Base-by-base conservation (phyloP, 2,329 filamentous ascomycete species). In the Pseudogymnoascus sp. region DNA sequence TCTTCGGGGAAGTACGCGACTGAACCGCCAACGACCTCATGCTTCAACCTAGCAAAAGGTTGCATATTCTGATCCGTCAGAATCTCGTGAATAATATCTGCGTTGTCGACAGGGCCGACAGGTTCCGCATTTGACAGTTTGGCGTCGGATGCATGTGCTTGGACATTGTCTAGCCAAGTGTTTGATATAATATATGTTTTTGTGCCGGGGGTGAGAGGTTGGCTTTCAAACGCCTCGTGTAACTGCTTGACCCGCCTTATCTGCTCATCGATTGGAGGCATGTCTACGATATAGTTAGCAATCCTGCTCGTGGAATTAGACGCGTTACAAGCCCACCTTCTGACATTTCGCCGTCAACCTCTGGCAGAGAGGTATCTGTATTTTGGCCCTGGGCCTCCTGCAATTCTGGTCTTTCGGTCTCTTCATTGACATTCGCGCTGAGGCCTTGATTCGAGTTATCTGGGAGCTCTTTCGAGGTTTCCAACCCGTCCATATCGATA, bases 31-130 rank as follows among this genome's bases (percentile, higher is more conserved):
- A 85, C 79, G 48, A 85, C 74, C 13, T 86, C 89, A 1, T 82
- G 82, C 65, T 85, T 88, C 45, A 97, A 78, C 2, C 88, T 85
- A 30, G 92, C 82, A 67, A 91, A 95, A 13, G 79, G 75, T 12
- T 75, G 73, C 55, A 75, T 76, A 15, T 71, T 71, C 8, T 77
- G 74, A 61, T 83, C 79, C 57, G 72, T 73, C 60, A 85, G 75
- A 34, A 79, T 77, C 63, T 85, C 79, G 61, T 85, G 76, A 58
- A 92, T 83, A 62, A 96, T 85, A 69, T 92, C 88, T 0, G 88
- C 84, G 70, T 96, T 96, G 76, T 96, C 90, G 30, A 97, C 82
- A 0, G 89, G 88, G 1, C 91, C 91, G 6, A 75, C 67, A 8
- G 80, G 79, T n/a, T 78, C 74, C 63, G 88, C 88, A 62, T 82